Percentiles rank a stretch among this genome's conserved stretches.
Conservation (phyloP, 352 stramenopile species). For the Phytopythium kandeliae region DNA sequence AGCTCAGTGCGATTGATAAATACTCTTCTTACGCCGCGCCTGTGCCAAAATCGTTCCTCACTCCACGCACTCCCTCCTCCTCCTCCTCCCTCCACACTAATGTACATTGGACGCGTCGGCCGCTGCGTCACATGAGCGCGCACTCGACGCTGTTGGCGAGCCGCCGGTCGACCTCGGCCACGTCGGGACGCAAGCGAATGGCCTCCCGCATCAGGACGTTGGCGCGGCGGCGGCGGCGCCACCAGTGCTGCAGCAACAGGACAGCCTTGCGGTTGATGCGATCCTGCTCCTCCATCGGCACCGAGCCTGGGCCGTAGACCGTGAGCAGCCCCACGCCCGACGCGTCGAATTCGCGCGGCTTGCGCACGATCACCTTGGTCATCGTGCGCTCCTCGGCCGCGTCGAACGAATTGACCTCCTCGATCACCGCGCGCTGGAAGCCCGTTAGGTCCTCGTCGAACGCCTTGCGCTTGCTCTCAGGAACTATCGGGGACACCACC, state of each 20-base stretch:
- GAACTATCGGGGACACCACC: constrained; percentile 62
- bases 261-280: constrained; percentile 80
- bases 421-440: constrained; percentile 84
- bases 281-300: constrained; percentile 86
- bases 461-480: constrained; percentile 61
- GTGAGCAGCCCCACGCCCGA: constrained; percentile 70
- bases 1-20: too few species aligned
- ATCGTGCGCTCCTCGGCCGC: constrained; percentile 83
- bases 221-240: constrained; percentile 63
- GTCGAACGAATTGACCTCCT: constrained; percentile 85
- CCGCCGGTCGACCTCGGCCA: constrained; percentile 16
- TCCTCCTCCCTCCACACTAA: not conserved
- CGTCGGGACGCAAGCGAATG: constrained; percentile 48
- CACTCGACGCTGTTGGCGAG: constrained; percentile 28
- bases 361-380: constrained; percentile 83
- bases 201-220: constrained; percentile 56
- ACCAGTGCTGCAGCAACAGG: constrained; percentile 80
- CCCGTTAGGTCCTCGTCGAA: constrained; percentile 83
- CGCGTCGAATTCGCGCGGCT: constrained; percentile 76
- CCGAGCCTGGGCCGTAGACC: constrained; percentile 79
- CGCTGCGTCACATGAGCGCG: constrained; percentile 6
- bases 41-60: not conserved
- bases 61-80: too few species aligned
- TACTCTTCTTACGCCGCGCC: not conserved
- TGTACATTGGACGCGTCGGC: too few species aligned